Evolutionary conservation across 2,329 filamentous ascomycete genomes (phyloP).

Genomic region (Teratosphaeria viscida): DNA sequence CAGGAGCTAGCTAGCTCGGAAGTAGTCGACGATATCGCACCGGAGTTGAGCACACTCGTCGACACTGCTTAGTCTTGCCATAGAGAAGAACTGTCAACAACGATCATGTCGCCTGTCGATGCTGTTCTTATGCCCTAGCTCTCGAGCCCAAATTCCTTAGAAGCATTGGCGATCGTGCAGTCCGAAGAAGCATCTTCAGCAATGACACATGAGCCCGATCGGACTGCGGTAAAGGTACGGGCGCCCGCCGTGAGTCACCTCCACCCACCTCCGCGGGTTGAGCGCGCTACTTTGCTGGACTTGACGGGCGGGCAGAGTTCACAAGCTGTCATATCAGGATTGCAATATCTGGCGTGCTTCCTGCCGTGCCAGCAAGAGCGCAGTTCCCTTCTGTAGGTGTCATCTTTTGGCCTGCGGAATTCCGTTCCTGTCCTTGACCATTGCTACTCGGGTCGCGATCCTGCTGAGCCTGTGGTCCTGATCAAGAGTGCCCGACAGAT

Average conservation of each 20-base stretch:
- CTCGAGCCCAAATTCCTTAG: background rate
- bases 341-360: background rate
- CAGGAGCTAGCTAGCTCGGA: background rate
- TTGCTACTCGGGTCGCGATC: background rate
- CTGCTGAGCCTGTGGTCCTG: background rate
- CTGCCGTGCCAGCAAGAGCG: background rate
- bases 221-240: background rate
- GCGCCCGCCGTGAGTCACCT: background rate
- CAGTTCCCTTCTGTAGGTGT: background rate
- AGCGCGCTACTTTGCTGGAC: background rate
- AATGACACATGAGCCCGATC: background rate
- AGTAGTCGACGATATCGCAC: background rate
- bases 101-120: background rate
- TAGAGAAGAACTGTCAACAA: background rate
- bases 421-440: background rate
- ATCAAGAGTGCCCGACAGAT: background rate
- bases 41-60: background rate
- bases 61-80: background rate
- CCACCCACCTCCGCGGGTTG: background rate
- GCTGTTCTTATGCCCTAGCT: background rate
- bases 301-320: background rate
- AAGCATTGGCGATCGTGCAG: background rate
- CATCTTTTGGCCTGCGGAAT: background rate
- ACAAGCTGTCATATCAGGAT: background rate
- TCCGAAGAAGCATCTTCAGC: background rate